A percentile compares a stretch with the other conserved stretches of the same genome.
Evolutionary conservation across 2,329 filamentous ascomycete genomes (phyloP).

Genomic region (Cladosporium oxysporum): DNA sequence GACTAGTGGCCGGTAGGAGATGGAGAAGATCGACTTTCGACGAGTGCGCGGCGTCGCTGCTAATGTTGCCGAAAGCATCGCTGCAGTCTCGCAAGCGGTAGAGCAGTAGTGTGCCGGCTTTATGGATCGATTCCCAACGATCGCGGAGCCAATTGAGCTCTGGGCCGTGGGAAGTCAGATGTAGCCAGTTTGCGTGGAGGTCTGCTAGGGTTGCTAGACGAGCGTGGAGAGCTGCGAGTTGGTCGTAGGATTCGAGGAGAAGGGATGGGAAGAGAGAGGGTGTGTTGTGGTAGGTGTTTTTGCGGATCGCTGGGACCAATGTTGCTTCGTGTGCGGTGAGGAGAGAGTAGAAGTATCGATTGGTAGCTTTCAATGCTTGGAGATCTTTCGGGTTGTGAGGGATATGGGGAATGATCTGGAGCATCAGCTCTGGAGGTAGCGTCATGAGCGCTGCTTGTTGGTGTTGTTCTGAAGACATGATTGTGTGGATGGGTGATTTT

Average conservation of each 20-base stretch:
- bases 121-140: conserved; percentile 36
- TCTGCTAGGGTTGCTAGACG: conserved; percentile 28
- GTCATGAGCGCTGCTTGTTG: conserved; percentile 25
- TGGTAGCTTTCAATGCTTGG: conserved; percentile 31
- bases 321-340: conserved; percentile 33
- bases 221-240: conserved; percentile 23
- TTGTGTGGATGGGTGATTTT: background rate
- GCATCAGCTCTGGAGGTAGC: conserved; percentile 36
- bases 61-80: background rate
- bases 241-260: conserved; percentile 14
- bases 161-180: conserved; percentile 30
- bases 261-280: conserved; percentile 32
- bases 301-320: conserved; percentile 31
- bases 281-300: conserved; percentile 22
- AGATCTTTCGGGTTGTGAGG: conserved; percentile 31
- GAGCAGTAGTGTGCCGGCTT: conserved; percentile 36
- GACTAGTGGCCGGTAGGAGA: conserved; percentile 32
- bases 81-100: conserved; percentile 34
- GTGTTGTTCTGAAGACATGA: background rate
- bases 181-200: conserved; percentile 33
- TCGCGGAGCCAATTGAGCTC: conserved; percentile 36
- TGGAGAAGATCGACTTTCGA: conserved; percentile 30
- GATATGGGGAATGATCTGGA: conserved; percentile 30
- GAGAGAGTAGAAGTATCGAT: conserved; percentile 30
- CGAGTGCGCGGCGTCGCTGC: conserved; percentile 10